These are phyloP conservation scores for Caloboletus inedulis DNA, from an alignment of 1,284 basidiomycete genomes.

Conservation along the genomic window DNA sequence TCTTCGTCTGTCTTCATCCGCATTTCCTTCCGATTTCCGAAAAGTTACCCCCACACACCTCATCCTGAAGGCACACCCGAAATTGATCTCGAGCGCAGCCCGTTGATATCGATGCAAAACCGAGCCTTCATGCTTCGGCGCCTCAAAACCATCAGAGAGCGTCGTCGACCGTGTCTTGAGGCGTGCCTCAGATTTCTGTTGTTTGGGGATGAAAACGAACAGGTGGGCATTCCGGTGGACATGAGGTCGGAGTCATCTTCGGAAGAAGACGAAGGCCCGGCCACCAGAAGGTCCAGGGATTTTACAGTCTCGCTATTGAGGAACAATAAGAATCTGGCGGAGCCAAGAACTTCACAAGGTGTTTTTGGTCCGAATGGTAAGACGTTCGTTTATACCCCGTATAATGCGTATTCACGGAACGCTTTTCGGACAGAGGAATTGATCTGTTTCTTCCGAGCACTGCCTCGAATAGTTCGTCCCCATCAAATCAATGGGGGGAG, in stretches of 20 bases:
- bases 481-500: constrained; percentile 39
- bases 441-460: constrained; percentile 80
- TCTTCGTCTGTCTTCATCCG: constrained; percentile 73
- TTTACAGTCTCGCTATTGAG: constrained; percentile 52
- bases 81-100: constrained; percentile 81
- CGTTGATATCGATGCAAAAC: constrained; percentile 72
- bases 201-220: constrained; percentile 58
- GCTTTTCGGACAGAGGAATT: constrained; percentile 59
- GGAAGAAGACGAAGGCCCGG: constrained; percentile 40
- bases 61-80: constrained; percentile 67
- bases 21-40: constrained; percentile 88
- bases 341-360: constrained; percentile 78
- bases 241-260: constrained; percentile 57
- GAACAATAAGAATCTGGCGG: constrained; percentile 71
- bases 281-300: constrained; percentile 43
- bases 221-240: constrained; percentile 37
- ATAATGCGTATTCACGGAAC: neutral
- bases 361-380: constrained; percentile 84
- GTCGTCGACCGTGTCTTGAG: constrained; percentile 75
- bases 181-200: constrained; percentile 78
- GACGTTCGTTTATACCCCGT: constrained; percentile 3
- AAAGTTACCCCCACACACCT: constrained; percentile 67
- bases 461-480: constrained; percentile 63
- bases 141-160: constrained; percentile 68
- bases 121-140: constrained; percentile 75